Base-by-base conservation (phyloP, 192 early-diverging fungal species). In the Entomortierella parvispora region DNA sequence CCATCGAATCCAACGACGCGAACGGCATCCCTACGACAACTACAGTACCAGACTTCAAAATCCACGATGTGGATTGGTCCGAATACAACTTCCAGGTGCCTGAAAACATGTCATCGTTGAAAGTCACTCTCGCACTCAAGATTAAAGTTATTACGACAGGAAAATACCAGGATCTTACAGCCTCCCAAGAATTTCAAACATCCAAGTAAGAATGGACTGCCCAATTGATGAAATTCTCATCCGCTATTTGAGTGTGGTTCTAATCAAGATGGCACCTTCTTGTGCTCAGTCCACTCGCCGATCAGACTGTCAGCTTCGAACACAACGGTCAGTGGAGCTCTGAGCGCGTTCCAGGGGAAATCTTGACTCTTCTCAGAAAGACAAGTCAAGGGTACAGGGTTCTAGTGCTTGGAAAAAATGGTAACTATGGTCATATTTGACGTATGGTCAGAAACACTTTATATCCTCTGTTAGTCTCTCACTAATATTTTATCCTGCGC, bases 51-150 rank as follows among this genome's bases (percentile, higher is more conserved):
- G 71, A 68, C 42, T 48, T 75, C n/a, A 64, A 65, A 43, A 52
- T 78, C 7, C 54, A 65, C 18, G 75, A 80, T 18, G 44, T 65
- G 4, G 44, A 69, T 22, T 61, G 69, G 59, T 76, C 65, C 22
- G 60, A 69, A 26, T 68, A 63, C 57, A 69, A 60, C 22, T 81
- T 85, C 50, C 77, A 69, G 22, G 81, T 83, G 11, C 84, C 81
- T 20, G 69, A 70, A 14, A 68, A 70, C 28, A 31, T 84, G 15
- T 28, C 34, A 1, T 15, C 2, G 4, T 18, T 84, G 6, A 9
- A 11, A 0, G 65, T 81, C 7, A 76, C 49, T 3, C 48, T 84
- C 12, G 22, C 68, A 10, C 75, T 62, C 51, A 84, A 68, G 47
- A 55, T 84, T 50, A 84, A 80, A 31, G 46, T 68, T 15, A 71